Conservation (phyloP, 345 rosid genomes). For the Rhodamnia rubescens region DNA sequence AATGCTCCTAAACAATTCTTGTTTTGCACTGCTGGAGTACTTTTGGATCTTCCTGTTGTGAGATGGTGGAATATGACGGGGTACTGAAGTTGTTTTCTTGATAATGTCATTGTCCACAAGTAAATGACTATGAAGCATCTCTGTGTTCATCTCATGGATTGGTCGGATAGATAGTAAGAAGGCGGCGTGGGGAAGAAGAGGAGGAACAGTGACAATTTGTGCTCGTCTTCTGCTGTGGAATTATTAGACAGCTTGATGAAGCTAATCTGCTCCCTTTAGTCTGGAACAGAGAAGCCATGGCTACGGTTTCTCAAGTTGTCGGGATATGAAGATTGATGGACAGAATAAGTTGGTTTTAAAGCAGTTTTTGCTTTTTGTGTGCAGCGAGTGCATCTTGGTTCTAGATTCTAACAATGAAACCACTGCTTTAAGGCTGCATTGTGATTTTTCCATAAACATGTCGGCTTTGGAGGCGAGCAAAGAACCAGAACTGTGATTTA, state of each 20-base stretch:
- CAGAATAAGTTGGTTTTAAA: no score
- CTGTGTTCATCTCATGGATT: not conserved
- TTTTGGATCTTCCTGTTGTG: not conserved
- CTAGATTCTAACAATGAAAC: not conserved
- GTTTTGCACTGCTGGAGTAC: not conserved
- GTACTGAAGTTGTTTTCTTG: not conserved
- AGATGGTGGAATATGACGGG: not conserved
- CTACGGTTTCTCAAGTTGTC: not conserved
- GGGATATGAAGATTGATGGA: no score
- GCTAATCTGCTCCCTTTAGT: not conserved
- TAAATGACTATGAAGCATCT: not conserved
- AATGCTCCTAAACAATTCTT: not conserved
- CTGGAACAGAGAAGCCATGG: not conserved
- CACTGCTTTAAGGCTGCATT: not conserved
- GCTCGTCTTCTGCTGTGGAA: not conserved
- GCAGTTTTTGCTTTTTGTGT: accelerated
- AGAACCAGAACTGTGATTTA: not conserved
- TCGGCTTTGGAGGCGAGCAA: not conserved
- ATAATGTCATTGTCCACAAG: not conserved
- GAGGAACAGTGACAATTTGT: not conserved
- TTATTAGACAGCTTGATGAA: not conserved
- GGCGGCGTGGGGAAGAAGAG: not conserved
- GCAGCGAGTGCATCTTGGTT: not conserved
- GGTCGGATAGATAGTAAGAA: not conserved
- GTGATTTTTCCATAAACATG: not conserved